Percentiles rank a stretch among this genome's conserved stretches.
Conservation (phyloP, 1,139 yeast species). For the Hyphopichia wangnamkhiaoensis region DNA sequence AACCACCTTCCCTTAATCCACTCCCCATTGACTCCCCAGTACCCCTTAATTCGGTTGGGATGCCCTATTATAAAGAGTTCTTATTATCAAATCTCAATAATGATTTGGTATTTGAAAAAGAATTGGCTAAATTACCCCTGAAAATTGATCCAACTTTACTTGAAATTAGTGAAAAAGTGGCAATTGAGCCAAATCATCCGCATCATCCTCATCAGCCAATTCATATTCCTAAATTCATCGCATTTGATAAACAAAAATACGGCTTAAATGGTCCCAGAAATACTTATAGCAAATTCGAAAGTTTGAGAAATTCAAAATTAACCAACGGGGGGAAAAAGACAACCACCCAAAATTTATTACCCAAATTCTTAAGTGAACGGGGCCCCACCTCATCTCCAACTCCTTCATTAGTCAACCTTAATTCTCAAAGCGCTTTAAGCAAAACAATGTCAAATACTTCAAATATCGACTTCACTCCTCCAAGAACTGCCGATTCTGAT, state of each 20-base stretch:
- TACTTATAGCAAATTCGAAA: conserved; percentile 47
- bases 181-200: background rate
- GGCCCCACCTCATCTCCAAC: conserved; percentile 2
- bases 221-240: conserved; percentile 20
- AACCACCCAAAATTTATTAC: conserved; percentile 30
- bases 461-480: conserved; percentile 2
- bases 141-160: conserved; percentile 40
- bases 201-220: background rate
- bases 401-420: conserved; percentile 4
- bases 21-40: conserved; percentile 39
- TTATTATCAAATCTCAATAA: conserved; percentile 80
- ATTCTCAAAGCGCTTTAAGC: conserved; percentile 2
- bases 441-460: conserved; percentile 15
- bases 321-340: conserved; percentile 20
- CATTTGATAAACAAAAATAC: conserved; percentile 57
- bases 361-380: conserved; percentile 76
- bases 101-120: conserved; percentile 57
- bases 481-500: background rate
- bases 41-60: conserved; percentile 74
- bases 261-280: conserved; percentile 47
- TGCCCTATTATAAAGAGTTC: conserved; percentile 83
- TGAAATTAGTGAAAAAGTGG: conserved; percentile 19
- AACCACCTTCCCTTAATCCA: conserved; percentile 21
- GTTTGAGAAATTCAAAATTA: conserved; percentile 22
- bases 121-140: conserved; percentile 51